Conservation (phyloP, 129 eudicot genomes). For the Cynara cardunculus region DNA sequence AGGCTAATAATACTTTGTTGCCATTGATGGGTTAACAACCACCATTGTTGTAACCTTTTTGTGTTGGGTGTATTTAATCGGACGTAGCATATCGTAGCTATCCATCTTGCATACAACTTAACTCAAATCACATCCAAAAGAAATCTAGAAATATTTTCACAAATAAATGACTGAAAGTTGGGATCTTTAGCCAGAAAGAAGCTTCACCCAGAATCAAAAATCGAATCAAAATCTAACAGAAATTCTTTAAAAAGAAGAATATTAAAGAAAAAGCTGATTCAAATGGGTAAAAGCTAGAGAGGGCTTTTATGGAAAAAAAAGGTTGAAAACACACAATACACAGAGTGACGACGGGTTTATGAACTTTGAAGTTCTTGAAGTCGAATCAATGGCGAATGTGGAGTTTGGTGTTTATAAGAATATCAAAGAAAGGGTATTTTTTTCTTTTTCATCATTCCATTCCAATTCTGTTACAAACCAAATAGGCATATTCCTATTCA, state of each 20-base stretch:
- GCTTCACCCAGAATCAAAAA: conserved; percentile 25
- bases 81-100: conserved; percentile 43
- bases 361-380: neutral
- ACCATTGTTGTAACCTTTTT: conserved; percentile 38
- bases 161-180: neutral
- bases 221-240: conserved; percentile 25
- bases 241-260: conserved; percentile 29
- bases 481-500: too few relatives aligned
- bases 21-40: conserved; percentile 13
- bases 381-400: neutral
- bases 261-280: conserved; percentile 7
- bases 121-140: conserved; percentile 2
- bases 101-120: conserved; percentile 35
- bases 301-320: neutral
- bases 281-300: neutral
- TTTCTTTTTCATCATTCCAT: too few relatives aligned
- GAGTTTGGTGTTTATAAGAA: neutral
- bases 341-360: neutral
- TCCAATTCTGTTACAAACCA: too few relatives aligned
- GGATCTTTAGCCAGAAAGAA: conserved; percentile 33
- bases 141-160: neutral
- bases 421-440: too few relatives aligned
- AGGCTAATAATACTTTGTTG: neutral
- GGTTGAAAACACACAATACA: neutral
- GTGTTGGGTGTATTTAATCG: conserved; percentile 75